Evolutionary conservation across 148 eudicot species (phyloP), one percentile per base, ranked within the genome.

Genomic region (Nepenthes mirabilis): DNA sequence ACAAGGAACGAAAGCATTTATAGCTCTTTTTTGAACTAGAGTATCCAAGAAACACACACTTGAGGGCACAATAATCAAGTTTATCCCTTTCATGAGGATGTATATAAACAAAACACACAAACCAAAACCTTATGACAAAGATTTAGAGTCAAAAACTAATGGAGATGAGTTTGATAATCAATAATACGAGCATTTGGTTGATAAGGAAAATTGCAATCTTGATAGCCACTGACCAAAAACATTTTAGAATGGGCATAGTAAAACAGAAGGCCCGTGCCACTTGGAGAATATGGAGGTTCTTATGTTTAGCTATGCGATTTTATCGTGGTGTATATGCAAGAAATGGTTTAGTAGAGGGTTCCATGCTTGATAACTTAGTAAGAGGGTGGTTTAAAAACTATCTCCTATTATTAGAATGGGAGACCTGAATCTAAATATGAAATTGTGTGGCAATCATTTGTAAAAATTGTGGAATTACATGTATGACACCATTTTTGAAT

Each of bases 1-100:
- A 23, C 23, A 23, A 23, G 23, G 10, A 47, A 9, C 37, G 40
- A 7, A 13, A 58, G 8, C 11, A 40, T 10, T 37, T 36, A 43
- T n/a, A 58, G 6, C 61, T 47, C 37, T 37, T 58, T 40, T 58
- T 2, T 10, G 61, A 36, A 37, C 23, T 12, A 40, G 61, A 58
- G 37, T 58, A 58, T 2, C 61, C 49, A 58, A 58, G 11, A 8
- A 58, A 37, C 2, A 58, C 2, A 23, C 61, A 40, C 14, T 58
- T 37, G 12, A 58, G 33, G 37, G 48, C 61, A 9, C 23, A 12
- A 5, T 47, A 47, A 36, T 58, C 61, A 5, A 37, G 43, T 14
- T 58, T 58, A 32, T 23, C 23, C 23, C 23, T 23, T 23, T 23
- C 23, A 23, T 23, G 47, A 11, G 2, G 0, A 6, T 58, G 61